A percentile compares a stretch with the other conserved stretches of the same genome.
Conservation (phyloP, 1,139 yeast species). For the Blastobotrys proliferans region DNA sequence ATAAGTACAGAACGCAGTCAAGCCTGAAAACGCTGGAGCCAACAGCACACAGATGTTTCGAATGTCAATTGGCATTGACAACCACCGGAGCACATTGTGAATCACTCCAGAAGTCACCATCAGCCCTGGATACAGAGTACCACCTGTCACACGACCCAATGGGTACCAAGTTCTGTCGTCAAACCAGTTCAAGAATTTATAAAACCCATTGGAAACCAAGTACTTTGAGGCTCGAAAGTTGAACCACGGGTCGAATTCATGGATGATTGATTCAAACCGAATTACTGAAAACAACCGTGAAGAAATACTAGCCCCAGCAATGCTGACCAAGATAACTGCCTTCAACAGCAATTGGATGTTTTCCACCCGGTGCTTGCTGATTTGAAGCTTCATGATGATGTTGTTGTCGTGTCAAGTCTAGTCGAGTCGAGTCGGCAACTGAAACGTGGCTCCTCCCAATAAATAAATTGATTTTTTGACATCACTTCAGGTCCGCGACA, state of each 20-base stretch:
- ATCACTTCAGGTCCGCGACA: too few relatives aligned
- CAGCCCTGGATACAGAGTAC: slow-evolving; percentile 95
- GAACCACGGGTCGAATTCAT: slow-evolving; percentile 99
- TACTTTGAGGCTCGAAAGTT: slow-evolving; percentile 93
- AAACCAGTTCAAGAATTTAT: slow-evolving; percentile 95
- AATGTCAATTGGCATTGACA: slow-evolving; percentile 77
- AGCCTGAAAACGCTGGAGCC: slow-evolving; percentile 94
- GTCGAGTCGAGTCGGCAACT: too few relatives aligned
- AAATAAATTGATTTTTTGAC: too few relatives aligned
- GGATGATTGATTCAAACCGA: slow-evolving; percentile 87
- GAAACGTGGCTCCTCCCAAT: too few relatives aligned
- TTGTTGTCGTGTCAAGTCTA: neutral
- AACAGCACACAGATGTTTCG: slow-evolving; percentile 92
- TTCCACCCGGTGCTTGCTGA: slow-evolving; percentile 17
- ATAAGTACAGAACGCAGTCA: slow-evolving; percentile 92
- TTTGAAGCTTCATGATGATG: slow-evolving; percentile 8
- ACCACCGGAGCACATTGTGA: slow-evolving; percentile 59
- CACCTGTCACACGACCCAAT: slow-evolving; percentile 97
- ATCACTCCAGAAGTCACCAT: slow-evolving; percentile 96
- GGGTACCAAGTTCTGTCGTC: slow-evolving; percentile 99
- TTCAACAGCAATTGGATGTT: slow-evolving; percentile 46
- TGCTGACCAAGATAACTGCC: slow-evolving; percentile 60
- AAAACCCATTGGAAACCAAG: slow-evolving; percentile 75
- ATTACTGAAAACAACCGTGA: slow-evolving; percentile 66
- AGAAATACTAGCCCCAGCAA: slow-evolving; percentile 87